These are phyloP conservation scores for Chalciporus piperatoides DNA, from an alignment of 1,284 basidiomycete genomes.

Conservation along the genomic window DNA sequence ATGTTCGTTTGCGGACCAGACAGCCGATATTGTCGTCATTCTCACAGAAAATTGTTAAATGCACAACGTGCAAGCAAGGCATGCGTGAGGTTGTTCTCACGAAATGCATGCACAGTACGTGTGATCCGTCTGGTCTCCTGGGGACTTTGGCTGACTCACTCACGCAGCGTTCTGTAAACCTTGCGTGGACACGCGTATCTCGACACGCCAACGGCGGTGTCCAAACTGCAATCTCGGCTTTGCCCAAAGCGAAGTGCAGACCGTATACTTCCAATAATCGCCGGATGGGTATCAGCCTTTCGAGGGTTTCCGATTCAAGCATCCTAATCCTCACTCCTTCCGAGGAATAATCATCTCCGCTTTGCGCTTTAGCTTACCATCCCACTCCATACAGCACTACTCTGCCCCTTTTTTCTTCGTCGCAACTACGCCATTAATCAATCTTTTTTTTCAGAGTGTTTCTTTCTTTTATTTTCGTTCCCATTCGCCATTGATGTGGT, in stretches of 20 bases:
- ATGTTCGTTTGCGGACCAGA: slow-evolving; percentile 7
- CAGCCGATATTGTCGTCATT: not conserved
- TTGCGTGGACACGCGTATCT: slow-evolving; percentile 85
- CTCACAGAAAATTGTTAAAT: slow-evolving; percentile 78
- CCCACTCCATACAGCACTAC: not conserved
- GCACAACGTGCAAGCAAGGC: slow-evolving; percentile 84
- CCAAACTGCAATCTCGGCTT: slow-evolving; percentile 88
- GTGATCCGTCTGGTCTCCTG: not conserved
- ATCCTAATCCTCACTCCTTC: not conserved
- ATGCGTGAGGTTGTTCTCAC: slow-evolving; percentile 87
- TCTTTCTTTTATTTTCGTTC: not conserved
- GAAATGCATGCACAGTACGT: slow-evolving; percentile 93
- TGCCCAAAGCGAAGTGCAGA: slow-evolving; percentile 83
- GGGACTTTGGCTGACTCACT: slow-evolving; percentile 1
- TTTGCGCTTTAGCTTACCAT: not conserved
- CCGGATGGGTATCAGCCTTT: not conserved
- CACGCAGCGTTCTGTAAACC: slow-evolving; percentile 80
- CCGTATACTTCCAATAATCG: slow-evolving; percentile 75
- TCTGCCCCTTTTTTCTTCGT: not conserved
- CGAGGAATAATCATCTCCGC: not conserved
- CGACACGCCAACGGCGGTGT: slow-evolving; percentile 93
- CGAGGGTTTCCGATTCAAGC: not conserved
- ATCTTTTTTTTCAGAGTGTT: not conserved
- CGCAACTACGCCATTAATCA: not conserved
- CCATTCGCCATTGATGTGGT: not conserved